Conservation (phyloP, 139 green algal species). For the Tetradesmus lagerheimii region DNA sequence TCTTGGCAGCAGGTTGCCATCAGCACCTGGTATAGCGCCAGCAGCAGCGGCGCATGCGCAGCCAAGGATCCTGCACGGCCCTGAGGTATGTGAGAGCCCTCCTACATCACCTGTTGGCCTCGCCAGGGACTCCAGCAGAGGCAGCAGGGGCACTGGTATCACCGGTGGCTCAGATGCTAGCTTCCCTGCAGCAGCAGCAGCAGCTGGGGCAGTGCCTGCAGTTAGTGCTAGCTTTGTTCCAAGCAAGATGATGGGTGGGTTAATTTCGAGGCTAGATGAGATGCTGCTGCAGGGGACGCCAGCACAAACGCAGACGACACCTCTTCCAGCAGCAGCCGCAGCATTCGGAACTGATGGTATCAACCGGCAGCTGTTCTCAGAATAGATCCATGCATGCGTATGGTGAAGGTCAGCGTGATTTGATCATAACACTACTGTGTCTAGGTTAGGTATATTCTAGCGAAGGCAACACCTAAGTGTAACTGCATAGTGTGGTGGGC, state of each 20-base stretch:
- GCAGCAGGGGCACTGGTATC: not conserved
- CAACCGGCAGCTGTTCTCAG: conserved; percentile 15
- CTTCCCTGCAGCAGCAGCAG: not conserved
- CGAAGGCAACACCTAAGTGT: too few relatives aligned
- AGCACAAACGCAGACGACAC: too few relatives aligned
- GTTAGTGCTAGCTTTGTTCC: not conserved
- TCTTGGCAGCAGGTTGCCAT: not conserved
- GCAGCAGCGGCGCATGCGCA: not conserved
- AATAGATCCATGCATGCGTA: not conserved
- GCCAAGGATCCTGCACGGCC: not conserved
- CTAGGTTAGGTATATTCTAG: too few relatives aligned
- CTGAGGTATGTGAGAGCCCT: not conserved
- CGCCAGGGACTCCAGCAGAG: not conserved
- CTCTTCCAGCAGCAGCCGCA: not conserved
- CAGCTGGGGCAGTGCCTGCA: not conserved
- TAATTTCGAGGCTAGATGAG: not conserved
- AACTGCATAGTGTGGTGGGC: too few relatives aligned
- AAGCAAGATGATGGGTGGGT: not conserved
- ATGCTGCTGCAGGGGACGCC: not conserved
- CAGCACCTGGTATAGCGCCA: not conserved
- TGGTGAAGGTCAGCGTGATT: too few relatives aligned
- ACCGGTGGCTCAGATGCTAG: not conserved
- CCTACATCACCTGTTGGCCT: not conserved
- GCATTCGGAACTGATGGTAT: not conserved
- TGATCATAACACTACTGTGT: too few relatives aligned